These are phyloP conservation scores for Mucor lusitanicus DNA, from an alignment of 371 early-diverging fungal species.

Conservation along the genomic window DNA sequence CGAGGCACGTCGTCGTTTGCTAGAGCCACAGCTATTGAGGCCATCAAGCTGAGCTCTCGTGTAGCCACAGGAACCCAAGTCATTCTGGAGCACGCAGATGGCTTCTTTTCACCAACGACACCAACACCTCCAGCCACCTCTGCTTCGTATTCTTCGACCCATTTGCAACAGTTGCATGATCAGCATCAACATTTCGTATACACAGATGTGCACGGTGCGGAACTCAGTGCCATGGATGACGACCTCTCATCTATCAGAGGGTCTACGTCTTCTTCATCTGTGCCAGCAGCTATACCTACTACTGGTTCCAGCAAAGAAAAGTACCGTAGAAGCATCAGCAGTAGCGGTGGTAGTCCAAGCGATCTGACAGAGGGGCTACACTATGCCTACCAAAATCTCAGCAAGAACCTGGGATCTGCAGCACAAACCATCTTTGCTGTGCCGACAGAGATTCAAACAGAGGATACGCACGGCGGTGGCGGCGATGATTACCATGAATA, in stretches of 20 bases:
- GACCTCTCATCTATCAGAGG: background rate
- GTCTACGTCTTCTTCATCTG: background rate
- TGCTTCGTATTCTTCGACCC: background rate
- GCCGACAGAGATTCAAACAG: conserved; percentile 63
- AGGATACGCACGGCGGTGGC: background rate
- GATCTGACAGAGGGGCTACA: conserved; percentile 87
- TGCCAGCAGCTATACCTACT: background rate
- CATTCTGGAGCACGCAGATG: conserved; percentile 90
- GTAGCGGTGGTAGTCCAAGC: background rate
- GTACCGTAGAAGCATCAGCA: background rate
- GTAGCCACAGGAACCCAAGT: conserved; percentile 91
- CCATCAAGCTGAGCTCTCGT: conserved; percentile 84
- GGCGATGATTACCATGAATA: background rate
- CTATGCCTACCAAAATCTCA: conserved; percentile 77
- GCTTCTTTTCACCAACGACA: conserved; percentile 56
- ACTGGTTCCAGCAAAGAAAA: background rate
- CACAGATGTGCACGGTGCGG: conserved; percentile 13
- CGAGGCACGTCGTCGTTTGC: conserved; percentile 90
- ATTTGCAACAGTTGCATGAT: background rate
- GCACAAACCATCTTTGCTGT: conserved; percentile 89
- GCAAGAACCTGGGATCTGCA: conserved; percentile 77
- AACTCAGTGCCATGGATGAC: background rate
- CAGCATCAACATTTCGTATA: conserved; percentile 17
- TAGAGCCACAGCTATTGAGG: conserved; percentile 87
- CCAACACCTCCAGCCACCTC: background rate